Evolutionary conservation across 2,329 filamentous ascomycete species (phyloP).

Genomic region (Talaromyces sp.): DNA sequence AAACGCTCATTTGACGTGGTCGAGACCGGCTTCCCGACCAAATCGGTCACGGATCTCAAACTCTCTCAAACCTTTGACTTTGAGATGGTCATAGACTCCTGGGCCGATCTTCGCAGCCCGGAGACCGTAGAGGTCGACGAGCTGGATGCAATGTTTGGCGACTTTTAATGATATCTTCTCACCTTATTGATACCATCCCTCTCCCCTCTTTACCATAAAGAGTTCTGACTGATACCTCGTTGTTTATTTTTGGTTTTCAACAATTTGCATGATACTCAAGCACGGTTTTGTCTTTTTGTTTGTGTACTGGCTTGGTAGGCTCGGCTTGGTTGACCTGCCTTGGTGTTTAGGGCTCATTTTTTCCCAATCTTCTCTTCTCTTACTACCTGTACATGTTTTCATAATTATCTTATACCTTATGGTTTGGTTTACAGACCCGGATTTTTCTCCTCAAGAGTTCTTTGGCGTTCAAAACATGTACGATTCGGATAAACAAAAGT

Average conservation of each 20-base stretch:
- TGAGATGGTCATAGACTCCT: conserved; percentile 48
- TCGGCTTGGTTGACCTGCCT: conserved; percentile 15
- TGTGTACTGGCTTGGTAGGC: conserved; percentile 14
- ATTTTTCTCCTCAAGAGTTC: background rate
- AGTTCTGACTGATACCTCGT: conserved; percentile 13
- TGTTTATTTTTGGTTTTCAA: conserved; percentile 18
- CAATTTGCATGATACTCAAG: conserved; percentile 16
- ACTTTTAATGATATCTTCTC: conserved; percentile 52
- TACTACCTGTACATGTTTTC: background rate
- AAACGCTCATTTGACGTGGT: conserved; percentile 42
- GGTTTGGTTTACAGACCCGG: background rate
- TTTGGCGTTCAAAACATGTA: conserved; percentile 3
- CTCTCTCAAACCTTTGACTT: conserved; percentile 31
- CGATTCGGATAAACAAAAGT: conserved; percentile 4
- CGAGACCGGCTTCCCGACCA: conserved; percentile 33
- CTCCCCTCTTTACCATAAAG: conserved; percentile 15
- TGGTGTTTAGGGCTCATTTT: conserved; percentile 17
- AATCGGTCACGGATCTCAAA: conserved; percentile 42
- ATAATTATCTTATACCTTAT: background rate
- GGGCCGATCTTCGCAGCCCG: conserved; percentile 66
- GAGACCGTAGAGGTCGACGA: conserved; percentile 92
- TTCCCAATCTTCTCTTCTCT: conserved; percentile 18
- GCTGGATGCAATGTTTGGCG: conserved; percentile 80
- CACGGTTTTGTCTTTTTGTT: background rate
- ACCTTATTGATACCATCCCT: background rate